Conservation (phyloP, 2,329 filamentous ascomycete genomes). For the Sphaerulina musiva region DNA sequence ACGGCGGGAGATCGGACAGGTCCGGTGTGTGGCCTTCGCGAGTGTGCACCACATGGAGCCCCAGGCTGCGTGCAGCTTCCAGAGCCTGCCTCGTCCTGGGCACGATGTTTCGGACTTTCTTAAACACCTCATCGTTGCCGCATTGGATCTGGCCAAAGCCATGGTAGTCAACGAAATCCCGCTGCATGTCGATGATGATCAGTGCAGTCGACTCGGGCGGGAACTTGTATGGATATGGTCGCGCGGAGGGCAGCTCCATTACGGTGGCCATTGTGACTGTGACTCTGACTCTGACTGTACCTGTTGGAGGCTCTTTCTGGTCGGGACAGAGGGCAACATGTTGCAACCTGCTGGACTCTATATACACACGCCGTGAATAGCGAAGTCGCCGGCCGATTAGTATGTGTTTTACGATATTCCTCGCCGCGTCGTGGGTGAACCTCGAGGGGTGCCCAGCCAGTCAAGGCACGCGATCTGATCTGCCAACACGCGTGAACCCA, state of each 20-base stretch:
- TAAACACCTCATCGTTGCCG: conserved; percentile 35
- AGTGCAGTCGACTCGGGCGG: conserved; percentile 43
- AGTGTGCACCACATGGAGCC: conserved; percentile 46
- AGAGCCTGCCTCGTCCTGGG: conserved; percentile 34
- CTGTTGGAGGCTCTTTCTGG: too few species aligned
- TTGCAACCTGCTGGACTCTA: too few species aligned
- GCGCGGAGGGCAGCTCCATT: conserved; percentile 30
- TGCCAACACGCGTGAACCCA: neutral
- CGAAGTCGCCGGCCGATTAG: neutral
- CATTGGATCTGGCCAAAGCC: conserved; percentile 49
- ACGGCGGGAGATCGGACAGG: conserved; percentile 48
- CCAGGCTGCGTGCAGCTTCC: conserved; percentile 37
- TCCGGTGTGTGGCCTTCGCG: conserved; percentile 47
- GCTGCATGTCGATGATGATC: conserved; percentile 49
- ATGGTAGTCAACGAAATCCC: conserved; percentile 45
- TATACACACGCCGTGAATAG: neutral
- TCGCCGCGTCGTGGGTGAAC: neutral
- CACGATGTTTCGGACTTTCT: conserved; percentile 25
- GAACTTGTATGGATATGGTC: conserved; percentile 47
- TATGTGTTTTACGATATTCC: neutral
- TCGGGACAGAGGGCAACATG: too few species aligned
- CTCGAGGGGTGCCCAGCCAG: neutral
- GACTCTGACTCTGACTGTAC: neutral
- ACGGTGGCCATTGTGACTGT: conserved; percentile 16
- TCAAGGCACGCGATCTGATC: neutral